Percentiles rank a stretch among this genome's conserved stretches.
Conservation (phyloP, 352 stramenopile species). For the Halophytophthora polymorphica region DNA sequence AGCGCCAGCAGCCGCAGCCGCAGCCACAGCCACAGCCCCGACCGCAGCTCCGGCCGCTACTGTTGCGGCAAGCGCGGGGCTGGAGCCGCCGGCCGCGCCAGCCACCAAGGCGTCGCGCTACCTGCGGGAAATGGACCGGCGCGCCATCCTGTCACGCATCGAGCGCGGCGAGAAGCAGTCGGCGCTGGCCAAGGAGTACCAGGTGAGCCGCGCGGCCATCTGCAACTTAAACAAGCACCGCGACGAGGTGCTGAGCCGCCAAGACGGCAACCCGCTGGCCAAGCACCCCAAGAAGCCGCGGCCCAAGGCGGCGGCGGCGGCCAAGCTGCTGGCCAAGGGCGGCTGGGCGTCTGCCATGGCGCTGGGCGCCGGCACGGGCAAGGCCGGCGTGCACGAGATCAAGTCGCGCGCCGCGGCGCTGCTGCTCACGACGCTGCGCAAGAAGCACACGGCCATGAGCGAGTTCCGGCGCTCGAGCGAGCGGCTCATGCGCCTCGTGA, state of each 20-base stretch:
- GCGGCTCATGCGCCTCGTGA: constrained; percentile 45
- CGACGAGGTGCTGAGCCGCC: constrained; percentile 42
- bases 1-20: no score
- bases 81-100: no score
- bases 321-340: constrained; percentile 3
- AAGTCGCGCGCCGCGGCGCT: constrained; percentile 34
- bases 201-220: constrained; percentile 62
- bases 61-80: no score
- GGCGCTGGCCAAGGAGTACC: constrained; percentile 60
- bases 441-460: constrained; percentile 26
- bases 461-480: constrained; percentile 36
- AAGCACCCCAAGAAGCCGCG: constrained; percentile 45
- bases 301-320: no score
- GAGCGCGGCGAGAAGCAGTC: constrained; percentile 61
- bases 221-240: constrained; percentile 72
- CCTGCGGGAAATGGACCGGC: constrained; percentile 63
- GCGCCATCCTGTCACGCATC: constrained; percentile 53
- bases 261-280: constrained; percentile 48
- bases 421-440: constrained; percentile 38
- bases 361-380: constrained; percentile 1
- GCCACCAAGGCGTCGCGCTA: constrained; percentile 61
- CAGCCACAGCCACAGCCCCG: no score
- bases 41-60: no score
- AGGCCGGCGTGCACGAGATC: constrained; percentile 27
- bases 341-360: constrained; percentile 9